Percentiles rank a stretch among this genome's conserved stretches.
Conservation (phyloP, 2,329 filamentous ascomycete species). For the Colletotrichum sublineola region DNA sequence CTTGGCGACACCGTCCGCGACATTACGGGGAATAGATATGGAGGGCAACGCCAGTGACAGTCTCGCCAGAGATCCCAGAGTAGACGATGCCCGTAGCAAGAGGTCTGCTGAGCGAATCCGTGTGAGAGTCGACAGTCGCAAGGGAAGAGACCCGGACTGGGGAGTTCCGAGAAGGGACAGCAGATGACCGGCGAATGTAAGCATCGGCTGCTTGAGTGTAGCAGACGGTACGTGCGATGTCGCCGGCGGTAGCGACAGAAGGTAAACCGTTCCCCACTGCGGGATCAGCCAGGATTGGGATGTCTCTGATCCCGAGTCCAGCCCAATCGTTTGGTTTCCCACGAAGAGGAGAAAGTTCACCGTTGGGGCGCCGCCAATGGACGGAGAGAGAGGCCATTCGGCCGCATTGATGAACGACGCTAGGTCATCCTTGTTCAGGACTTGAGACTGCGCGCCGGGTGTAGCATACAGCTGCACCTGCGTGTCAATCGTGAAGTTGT, state of each 20-base stretch:
- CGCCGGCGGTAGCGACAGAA: constrained; percentile 63
- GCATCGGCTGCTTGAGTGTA: constrained; percentile 81
- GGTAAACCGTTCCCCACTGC: constrained; percentile 86
- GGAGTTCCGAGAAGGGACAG: constrained; percentile 89
- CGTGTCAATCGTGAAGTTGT: constrained; percentile 95
- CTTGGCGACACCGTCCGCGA: constrained; percentile 86
- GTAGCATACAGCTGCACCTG: constrained; percentile 95
- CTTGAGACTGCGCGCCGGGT: constrained; percentile 71
- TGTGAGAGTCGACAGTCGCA: constrained; percentile 86
- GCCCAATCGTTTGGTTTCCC: constrained; percentile 78
- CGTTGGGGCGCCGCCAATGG: constrained; percentile 91
- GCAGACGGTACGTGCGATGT: constrained; percentile 70
- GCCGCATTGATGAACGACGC: constrained; percentile 97
- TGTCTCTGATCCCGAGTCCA: constrained; percentile 59
- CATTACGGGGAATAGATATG: constrained; percentile 90
- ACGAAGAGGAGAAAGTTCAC: constrained; percentile 97
- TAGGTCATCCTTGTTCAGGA: constrained; percentile 86
- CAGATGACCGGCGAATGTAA: constrained; percentile 92
- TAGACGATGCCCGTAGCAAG: constrained; percentile 90
- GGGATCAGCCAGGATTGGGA: constrained; percentile 88
- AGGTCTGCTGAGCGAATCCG: constrained; percentile 89
- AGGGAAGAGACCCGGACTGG: constrained; percentile 83
- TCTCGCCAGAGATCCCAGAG: constrained; percentile 90
- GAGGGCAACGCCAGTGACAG: constrained; percentile 86
- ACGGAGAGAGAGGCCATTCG: constrained; percentile 96